Evolutionary conservation across 1,284 basidiomycete genomes (phyloP).

Genomic region (Naganishia sp.): DNA sequence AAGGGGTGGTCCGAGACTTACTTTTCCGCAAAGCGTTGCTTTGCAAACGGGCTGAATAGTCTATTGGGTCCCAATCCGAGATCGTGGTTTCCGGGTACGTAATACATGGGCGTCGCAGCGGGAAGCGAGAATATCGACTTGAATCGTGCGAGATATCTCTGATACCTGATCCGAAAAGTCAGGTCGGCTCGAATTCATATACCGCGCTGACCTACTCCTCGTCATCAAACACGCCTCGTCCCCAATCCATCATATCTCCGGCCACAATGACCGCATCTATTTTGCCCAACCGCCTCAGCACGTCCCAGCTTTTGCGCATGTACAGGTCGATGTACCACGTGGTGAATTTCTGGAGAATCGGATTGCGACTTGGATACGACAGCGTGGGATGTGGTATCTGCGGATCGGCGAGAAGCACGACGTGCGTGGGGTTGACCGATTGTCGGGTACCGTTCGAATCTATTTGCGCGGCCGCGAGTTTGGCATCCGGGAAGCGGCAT

Average conservation of each 20-base stretch:
- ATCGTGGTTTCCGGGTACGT: slow-evolving; percentile 84
- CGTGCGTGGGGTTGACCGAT: slow-evolving; percentile 58
- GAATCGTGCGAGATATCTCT: slow-evolving; percentile 63
- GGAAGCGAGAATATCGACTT: slow-evolving; percentile 62
- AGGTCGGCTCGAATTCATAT: not conserved
- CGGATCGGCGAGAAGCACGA: slow-evolving; percentile 74
- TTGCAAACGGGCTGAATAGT: slow-evolving; percentile 62
- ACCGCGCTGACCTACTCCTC: slow-evolving; percentile 62
- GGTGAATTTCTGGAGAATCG: slow-evolving; percentile 55
- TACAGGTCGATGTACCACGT: slow-evolving; percentile 67
- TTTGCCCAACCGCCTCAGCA: slow-evolving; percentile 60
- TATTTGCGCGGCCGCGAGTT: slow-evolving; percentile 35
- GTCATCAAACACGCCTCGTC: slow-evolving; percentile 62
- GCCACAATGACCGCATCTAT: slow-evolving; percentile 76
- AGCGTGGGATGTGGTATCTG: slow-evolving; percentile 66
- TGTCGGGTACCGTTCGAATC: not conserved
- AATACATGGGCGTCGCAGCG: slow-evolving; percentile 58
- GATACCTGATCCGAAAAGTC: slow-evolving; percentile 58
- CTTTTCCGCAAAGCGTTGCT: slow-evolving; percentile 64
- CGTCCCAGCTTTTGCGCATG: slow-evolving; percentile 73
- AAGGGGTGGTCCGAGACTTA: slow-evolving; percentile 59
- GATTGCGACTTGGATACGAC: slow-evolving; percentile 52
- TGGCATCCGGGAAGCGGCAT: slow-evolving; percentile 52
- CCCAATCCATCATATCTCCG: slow-evolving; percentile 75
- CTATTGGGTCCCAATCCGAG: slow-evolving; percentile 65